These are phyloP conservation scores for Ehretia macrophylla DNA, from an alignment of 257 asterid species.

Conservation along the genomic window DNA sequence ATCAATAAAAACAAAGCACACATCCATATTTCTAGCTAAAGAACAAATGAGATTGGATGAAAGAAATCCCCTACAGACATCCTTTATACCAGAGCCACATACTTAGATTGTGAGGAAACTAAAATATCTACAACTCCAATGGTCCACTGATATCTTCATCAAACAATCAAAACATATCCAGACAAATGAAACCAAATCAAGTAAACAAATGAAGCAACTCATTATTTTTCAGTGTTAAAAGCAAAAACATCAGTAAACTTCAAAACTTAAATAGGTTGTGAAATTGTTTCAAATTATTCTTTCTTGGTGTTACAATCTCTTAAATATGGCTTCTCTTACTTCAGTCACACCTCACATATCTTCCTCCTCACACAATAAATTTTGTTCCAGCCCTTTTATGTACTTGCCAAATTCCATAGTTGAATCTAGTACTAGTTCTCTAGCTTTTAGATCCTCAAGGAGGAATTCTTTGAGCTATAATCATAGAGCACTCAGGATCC, in stretches of 20 bases:
- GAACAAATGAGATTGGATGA: slow-evolving; percentile 41
- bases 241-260: neutral
- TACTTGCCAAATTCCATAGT: slow-evolving; percentile 21
- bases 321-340: slow-evolving; percentile 50
- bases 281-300: slow-evolving; percentile 5
- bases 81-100: slow-evolving; percentile 51
- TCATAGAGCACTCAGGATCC: slow-evolving; percentile 35
- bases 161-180: slow-evolving; percentile 3
- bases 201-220: neutral
- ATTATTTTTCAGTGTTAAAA: neutral
- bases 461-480: slow-evolving; percentile 16
- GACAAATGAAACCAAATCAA: slow-evolving; percentile 5
- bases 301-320: slow-evolving; percentile 11
- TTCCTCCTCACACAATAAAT: slow-evolving; percentile 36
- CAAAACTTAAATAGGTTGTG: neutral
- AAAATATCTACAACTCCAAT: slow-evolving; percentile 39
- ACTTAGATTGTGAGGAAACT: slow-evolving; percentile 42
- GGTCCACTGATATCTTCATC: slow-evolving; percentile 29
- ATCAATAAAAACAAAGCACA: too few relatives aligned
- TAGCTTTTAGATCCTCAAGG: slow-evolving; percentile 21
- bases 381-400: slow-evolving; percentile 17
- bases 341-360: slow-evolving; percentile 40
- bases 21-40: too few relatives aligned
- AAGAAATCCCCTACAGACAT: slow-evolving; percentile 34
- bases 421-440: slow-evolving; percentile 28